Base-by-base conservation (phyloP, 164 flowering plant species). In the Dillenia turbinata region DNA sequence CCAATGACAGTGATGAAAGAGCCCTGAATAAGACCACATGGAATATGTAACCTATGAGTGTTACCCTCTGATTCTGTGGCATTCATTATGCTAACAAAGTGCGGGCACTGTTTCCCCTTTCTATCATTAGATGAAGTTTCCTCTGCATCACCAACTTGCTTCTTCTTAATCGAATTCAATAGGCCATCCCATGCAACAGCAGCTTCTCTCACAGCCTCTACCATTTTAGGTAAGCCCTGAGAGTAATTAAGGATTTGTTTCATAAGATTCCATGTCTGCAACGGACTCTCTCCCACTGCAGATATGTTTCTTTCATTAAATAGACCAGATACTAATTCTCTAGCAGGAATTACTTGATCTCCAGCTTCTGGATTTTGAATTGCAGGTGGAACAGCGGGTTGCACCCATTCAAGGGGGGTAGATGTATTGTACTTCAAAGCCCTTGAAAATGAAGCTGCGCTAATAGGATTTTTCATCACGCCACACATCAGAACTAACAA, bases 21-120 rank as follows among this genome's bases (percentile, higher is more conserved):
- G 58, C 97, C 97, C 69, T 95, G 96, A 66, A 92, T 85, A 66
- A 95, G 70, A 61, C 99, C 97, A 81, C 99, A 95, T 70, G 96
- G 97, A 69, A 87, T 72, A 40, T 62, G 72, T 71, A 95, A 69
- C 75, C 68, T 85, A 67, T 69, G 84, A 26, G 72, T 78, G 49
- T 64, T 75, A 53, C 64, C 71, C 52, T 75, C 81, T 68, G 80
- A 76, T 66, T 81, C 85, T 10, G 81, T 77, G 24, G 78, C 77
- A 76, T 88, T 86, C 81, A 83, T 80, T 66, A 75, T 78, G 56
- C 71, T 76, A 44, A 87, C 79, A 76, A 80, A 90, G 68, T 78
- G 70, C 47, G 94, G 94, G 56, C 96, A 90, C 57, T 83, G 96
- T 52, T 87, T 84, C 74, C 79, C 88, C 59, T 84, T 87, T 15